phyloP scores from a whole-genome alignment of 345 rosid species.

The Tarenaya hassleriana region DNA sequence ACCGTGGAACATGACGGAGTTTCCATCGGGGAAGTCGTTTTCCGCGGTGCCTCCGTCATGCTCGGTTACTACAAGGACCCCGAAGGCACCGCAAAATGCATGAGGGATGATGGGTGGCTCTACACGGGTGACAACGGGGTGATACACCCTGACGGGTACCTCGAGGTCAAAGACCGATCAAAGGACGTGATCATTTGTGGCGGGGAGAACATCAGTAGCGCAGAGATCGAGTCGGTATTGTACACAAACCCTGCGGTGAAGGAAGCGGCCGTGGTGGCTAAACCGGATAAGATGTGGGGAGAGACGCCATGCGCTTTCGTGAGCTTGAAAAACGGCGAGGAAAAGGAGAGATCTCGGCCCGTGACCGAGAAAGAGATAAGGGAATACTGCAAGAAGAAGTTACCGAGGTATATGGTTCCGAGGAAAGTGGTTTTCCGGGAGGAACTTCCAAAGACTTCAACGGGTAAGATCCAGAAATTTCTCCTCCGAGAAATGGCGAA shows the following conservation, averaged over 20 bases:
- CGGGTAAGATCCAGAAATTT: constrained; percentile 58
- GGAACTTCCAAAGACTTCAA: constrained; percentile 57
- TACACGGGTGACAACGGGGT: constrained; percentile 56
- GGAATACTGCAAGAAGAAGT: constrained; percentile 39
- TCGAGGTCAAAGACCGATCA: constrained; percentile 54
- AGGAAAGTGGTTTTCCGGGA: constrained; percentile 46
- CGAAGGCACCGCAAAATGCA: constrained; percentile 35
- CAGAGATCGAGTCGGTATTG: constrained; percentile 52
- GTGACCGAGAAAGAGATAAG: constrained; percentile 42
- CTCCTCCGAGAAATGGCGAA: constrained; percentile 44
- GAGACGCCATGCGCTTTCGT: constrained; percentile 68
- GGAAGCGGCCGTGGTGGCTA: constrained; percentile 63
- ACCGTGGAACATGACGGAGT: constrained; percentile 46
- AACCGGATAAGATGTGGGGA: constrained; percentile 58
- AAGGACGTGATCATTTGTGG: constrained; percentile 63
- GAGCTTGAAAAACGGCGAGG: constrained; percentile 36
- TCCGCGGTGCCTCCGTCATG: constrained; percentile 50
- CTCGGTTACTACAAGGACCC: constrained; percentile 56
- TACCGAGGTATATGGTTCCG: constrained; percentile 59
- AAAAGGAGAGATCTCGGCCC: constrained; percentile 8
- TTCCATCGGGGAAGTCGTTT: constrained; percentile 46
- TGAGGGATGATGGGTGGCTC: constrained; percentile 53
- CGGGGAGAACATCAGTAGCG: constrained; percentile 57
- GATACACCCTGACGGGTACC: constrained; percentile 48
- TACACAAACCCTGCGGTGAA: constrained; percentile 48